Base-by-base conservation (phyloP, 192 early-diverging fungal species). In the Coemansia reversa region DNA sequence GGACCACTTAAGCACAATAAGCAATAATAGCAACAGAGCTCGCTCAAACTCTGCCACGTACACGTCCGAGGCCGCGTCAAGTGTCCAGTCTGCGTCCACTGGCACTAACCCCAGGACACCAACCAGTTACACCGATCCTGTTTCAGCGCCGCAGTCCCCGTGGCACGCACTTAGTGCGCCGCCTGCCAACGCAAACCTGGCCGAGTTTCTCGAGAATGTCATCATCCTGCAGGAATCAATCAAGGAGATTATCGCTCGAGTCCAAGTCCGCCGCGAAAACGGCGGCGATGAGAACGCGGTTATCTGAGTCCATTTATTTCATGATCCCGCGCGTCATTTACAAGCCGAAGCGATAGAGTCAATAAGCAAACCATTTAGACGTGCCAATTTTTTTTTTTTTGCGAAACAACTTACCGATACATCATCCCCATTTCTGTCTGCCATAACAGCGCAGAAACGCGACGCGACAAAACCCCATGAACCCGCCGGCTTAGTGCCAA, bases 141-240 rank as follows among this genome's bases (percentile, higher is more conserved):
- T 66, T 30, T 55, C 57, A 0, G 16, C 39, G 1, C 49, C 69
- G 2, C 59, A 60, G 42, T 49, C 76, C 0, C 60, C 76, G 27
- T 63, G 62, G 51, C 72, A 81, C 20, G 62, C 72, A 24, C 65
- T 81, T 50, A 69, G 65, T 24, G 59, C 69, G 12, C 78, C 78
- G 30, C 78, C 74, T 3, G 70, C 67, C 32, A 77, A 82, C 23
- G 75, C 75, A 19, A 77, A 70, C 42, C 61, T 75, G 25, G 65
- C 81, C 27, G 72, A 78, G 73, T 82, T 95, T 58, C 73, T 93
- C 23, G 94, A 92, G 56, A 98, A 98, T 76, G 91, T 93, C 24
- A 88, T 98, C 23, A 91, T 95, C 35, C 63, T 98, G 61, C 91
- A 98, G 59, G 95, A 98, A 74, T 88, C 89, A 18, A 89, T 92